Conservation (phyloP, 768 basidiomycete species). For the Termitomyces sp. region DNA sequence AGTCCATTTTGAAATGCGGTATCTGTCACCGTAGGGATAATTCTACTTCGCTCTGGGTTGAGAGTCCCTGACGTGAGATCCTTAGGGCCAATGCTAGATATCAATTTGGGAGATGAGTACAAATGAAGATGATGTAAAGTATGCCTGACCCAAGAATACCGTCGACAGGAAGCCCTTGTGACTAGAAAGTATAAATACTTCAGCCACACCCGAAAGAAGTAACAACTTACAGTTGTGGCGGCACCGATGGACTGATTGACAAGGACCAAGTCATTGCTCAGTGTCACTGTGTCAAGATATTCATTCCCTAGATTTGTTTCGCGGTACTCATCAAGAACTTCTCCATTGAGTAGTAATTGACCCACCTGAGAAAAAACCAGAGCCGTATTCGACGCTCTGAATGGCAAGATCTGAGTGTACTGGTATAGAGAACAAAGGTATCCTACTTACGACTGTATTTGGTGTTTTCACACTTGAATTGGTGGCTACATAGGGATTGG, state of each 20-base stretch:
- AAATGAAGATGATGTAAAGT: not conserved
- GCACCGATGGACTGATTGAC: conserved; percentile 60
- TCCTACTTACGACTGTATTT: conserved; percentile 39
- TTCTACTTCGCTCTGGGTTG: conserved; percentile 13
- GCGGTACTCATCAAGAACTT: not conserved
- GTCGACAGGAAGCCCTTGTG: conserved; percentile 47
- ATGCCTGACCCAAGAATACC: conserved; percentile 55
- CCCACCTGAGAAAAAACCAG: conserved; percentile 49
- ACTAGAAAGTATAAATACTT: conserved; percentile 10
- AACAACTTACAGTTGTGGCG: conserved; percentile 27
- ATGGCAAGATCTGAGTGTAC: not conserved
- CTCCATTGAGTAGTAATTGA: not conserved
- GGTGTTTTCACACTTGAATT: conserved; percentile 41
- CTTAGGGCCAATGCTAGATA: conserved; percentile 51
- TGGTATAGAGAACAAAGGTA: not conserved
- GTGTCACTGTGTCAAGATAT: conserved; percentile 47
- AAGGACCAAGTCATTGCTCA: conserved; percentile 45
- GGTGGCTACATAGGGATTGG: conserved; percentile 35
- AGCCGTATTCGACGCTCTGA: conserved; percentile 55
- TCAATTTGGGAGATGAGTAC: not conserved
- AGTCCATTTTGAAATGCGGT: conserved; percentile 37
- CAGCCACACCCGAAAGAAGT: not conserved
- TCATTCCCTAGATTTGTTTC: conserved; percentile 29
- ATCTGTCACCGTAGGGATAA: conserved; percentile 51
- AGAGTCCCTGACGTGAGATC: conserved; percentile 43